Evolutionary conservation across 2,329 filamentous ascomycete genomes (phyloP).

Genomic region (Aureobasidium mangrovei): DNA sequence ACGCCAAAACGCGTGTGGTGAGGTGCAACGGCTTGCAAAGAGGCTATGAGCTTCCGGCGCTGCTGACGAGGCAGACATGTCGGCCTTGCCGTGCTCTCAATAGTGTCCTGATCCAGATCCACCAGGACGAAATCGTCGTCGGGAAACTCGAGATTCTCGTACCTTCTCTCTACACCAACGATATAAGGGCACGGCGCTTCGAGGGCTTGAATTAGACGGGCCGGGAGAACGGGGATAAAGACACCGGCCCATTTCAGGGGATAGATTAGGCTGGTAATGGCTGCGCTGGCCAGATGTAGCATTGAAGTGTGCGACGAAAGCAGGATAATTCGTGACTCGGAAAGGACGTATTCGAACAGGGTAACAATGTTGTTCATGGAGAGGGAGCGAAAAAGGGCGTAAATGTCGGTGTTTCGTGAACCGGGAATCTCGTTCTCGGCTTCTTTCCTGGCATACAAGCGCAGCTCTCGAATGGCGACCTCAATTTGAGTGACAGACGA

Average conservation of each 20-base stretch:
- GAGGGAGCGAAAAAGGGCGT: conserved; percentile 80
- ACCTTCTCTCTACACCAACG: conserved; percentile 86
- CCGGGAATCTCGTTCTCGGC: conserved; percentile 88
- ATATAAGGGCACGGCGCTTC: conserved; percentile 97
- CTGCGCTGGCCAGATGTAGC: conserved; percentile 85
- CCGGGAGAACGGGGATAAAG: conserved; percentile 84
- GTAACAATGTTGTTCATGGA: conserved; percentile 88
- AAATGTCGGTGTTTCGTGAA: conserved; percentile 83
- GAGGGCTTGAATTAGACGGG: conserved; percentile 76
- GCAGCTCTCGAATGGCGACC: conserved; percentile 77
- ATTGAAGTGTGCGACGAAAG: conserved; percentile 93
- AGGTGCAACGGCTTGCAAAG: conserved; percentile 83
- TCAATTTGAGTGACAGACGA: conserved; percentile 95
- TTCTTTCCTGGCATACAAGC: conserved; percentile 87
- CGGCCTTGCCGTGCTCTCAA: conserved; percentile 76
- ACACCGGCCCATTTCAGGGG: conserved; percentile 90
- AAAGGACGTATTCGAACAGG: conserved; percentile 84
- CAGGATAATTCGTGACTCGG: conserved; percentile 92
- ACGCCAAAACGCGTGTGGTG: conserved; percentile 84
- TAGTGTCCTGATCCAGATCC: conserved; percentile 82
- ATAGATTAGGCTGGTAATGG: conserved; percentile 77
- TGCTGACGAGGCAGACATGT: conserved; percentile 76
- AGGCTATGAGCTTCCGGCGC: conserved; percentile 76
- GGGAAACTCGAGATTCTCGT: conserved; percentile 75
- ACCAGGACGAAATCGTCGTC: conserved; percentile 95